Conservation (phyloP, 2,329 filamentous ascomycete species). For the Biscogniauxia sp. region DNA sequence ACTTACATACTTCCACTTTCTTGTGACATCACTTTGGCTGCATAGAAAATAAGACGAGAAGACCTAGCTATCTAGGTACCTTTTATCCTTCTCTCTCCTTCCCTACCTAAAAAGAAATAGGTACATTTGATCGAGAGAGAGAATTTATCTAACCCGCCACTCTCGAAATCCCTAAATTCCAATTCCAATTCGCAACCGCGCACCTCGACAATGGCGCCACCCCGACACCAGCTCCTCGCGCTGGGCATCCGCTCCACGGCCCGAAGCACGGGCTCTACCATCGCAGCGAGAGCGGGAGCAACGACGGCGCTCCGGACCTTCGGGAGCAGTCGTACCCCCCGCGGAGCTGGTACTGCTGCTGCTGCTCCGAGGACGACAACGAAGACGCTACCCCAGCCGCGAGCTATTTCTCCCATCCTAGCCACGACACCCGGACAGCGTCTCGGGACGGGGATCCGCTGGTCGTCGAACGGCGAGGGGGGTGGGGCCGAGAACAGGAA, state of each 20-base stretch:
- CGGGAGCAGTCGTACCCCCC: too few species aligned
- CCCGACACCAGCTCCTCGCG: background rate
- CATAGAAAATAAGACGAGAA: too few species aligned
- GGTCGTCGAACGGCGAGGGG: constrained; percentile 14
- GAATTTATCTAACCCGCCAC: too few species aligned
- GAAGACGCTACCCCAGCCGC: background rate
- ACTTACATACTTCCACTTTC: too few species aligned
- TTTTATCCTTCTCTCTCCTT: background rate
- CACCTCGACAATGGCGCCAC: background rate
- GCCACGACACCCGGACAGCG: background rate
- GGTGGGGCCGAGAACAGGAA: constrained; percentile 20
- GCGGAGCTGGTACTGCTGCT: too few species aligned
- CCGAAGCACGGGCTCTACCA: too few species aligned
- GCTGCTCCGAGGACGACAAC: too few species aligned
- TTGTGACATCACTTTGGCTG: too few species aligned
- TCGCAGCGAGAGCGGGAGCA: background rate
- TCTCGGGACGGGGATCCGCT: constrained; percentile 11
- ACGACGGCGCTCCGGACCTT: background rate
- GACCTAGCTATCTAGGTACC: too few species aligned
- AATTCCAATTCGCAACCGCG: background rate
- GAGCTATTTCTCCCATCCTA: background rate
- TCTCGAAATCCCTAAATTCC: background rate
- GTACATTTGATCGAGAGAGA: background rate
- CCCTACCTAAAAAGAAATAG: too few species aligned
- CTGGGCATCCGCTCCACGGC: background rate